A percentile compares a stretch with the other conserved stretches of the same genome.
These are phyloP conservation scores for Pilobolus umbonatus DNA, from an alignment of 192 early-diverging fungal species.

Conservation along the genomic window DNA sequence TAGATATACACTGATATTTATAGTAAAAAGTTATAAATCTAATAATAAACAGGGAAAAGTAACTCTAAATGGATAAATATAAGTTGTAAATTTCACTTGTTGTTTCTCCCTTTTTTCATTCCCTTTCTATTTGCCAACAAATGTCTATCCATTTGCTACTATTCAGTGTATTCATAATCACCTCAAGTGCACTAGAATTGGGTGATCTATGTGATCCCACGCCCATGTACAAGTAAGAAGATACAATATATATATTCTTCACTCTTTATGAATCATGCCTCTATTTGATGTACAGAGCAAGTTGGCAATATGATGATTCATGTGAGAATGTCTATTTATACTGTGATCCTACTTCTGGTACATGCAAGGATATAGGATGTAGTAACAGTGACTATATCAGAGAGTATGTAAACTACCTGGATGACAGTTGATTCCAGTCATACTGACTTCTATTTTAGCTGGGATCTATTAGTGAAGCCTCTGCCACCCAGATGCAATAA, in stretches of 20 bases:
- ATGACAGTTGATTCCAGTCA: not conserved
- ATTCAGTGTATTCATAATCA: not conserved
- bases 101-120: not conserved
- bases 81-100: not conserved
- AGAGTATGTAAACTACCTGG: constrained; percentile 7
- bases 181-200: constrained; percentile 1
- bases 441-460: constrained; percentile 3
- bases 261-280: not conserved
- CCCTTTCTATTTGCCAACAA: no score
- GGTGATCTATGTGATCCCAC: constrained; percentile 23
- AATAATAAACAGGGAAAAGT: no score
- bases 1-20: not conserved
- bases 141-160: not conserved
- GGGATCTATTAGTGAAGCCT: constrained; percentile 10
- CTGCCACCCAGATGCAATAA: constrained; percentile 25
- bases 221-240: constrained; percentile 24
- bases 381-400: constrained; percentile 33
- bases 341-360: constrained; percentile 19
- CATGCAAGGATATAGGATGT: constrained; percentile 28
- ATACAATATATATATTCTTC: not conserved
- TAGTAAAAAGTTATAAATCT: not conserved
- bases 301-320: constrained; percentile 29
- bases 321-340: constrained; percentile 30
- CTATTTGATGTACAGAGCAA: constrained; percentile 6
- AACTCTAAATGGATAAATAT: not conserved